A percentile compares a stretch with the other conserved stretches of the same genome.
Conservation (phyloP, 495 filamentous ascomycete species). For the Penicillium egyptiacum region DNA sequence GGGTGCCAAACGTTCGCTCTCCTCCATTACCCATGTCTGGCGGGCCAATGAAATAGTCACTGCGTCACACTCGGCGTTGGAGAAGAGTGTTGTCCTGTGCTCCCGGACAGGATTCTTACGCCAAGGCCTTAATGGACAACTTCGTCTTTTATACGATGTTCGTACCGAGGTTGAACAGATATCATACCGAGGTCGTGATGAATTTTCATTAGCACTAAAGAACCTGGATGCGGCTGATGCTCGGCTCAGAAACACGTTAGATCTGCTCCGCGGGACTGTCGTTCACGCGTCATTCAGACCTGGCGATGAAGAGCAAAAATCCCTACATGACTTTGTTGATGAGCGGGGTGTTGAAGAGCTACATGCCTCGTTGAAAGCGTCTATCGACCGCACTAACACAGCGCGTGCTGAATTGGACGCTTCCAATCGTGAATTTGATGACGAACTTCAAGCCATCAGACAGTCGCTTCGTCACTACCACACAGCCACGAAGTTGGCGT, state of each 20-base stretch:
- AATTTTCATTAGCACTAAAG: slow-evolving; percentile 64
- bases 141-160: slow-evolving; percentile 66
- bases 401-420: slow-evolving; percentile 56
- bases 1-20: slow-evolving; percentile 84
- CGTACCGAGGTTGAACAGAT: slow-evolving; percentile 59
- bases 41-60: slow-evolving; percentile 87
- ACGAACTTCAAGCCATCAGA: slow-evolving; percentile 64
- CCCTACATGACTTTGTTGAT: slow-evolving; percentile 87
- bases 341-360: slow-evolving; percentile 72
- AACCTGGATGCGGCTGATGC: slow-evolving; percentile 73
- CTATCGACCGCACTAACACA: slow-evolving; percentile 57
- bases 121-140: slow-evolving; percentile 69
- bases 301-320: slow-evolving; percentile 63
- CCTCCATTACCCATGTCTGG: slow-evolving; percentile 79
- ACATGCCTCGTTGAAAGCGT: slow-evolving; percentile 62
- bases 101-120: slow-evolving; percentile 78
- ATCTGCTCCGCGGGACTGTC: slow-evolving; percentile 63
- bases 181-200: slow-evolving; percentile 50
- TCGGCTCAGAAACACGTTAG: slow-evolving; percentile 69
- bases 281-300: slow-evolving; percentile 76
- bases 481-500: slow-evolving; percentile 40
- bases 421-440: slow-evolving; percentile 48
- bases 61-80: slow-evolving; percentile 68
- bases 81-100: slow-evolving; percentile 74
- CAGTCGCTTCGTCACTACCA: slow-evolving; percentile 52